These are phyloP conservation scores for Citrus sp. DNA, from an alignment of 345 rosid genomes.

Conservation along the genomic window DNA sequence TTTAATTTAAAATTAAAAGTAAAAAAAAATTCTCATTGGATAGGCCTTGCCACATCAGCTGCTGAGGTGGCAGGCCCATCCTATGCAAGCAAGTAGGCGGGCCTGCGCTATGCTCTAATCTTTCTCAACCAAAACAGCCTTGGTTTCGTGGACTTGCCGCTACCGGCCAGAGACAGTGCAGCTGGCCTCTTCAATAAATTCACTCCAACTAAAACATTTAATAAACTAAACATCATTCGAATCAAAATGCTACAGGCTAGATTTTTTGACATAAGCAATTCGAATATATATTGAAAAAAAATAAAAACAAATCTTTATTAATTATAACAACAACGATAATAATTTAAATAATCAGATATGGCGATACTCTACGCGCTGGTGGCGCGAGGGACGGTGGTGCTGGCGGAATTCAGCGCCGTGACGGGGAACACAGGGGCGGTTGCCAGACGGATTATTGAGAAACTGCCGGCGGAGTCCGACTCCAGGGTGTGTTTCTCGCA, in stretches of 20 bases:
- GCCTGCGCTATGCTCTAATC: too few relatives aligned
- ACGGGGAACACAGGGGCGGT: constrained; percentile 93
- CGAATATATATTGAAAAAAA: too few relatives aligned
- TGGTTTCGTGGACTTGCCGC: constrained; percentile 15
- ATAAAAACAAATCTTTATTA: too few relatives aligned
- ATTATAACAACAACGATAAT: neutral
- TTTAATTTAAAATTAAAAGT: too few relatives aligned
- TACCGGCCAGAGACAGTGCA: neutral
- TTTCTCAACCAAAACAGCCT: neutral
- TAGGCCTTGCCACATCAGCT: too few relatives aligned
- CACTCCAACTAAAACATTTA: neutral
- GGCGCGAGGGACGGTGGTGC: constrained; percentile 86
- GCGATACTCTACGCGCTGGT: constrained; percentile 91
- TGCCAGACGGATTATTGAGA: constrained; percentile 84
- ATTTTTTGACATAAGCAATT: too few relatives aligned
- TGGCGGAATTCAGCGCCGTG: constrained; percentile 96
- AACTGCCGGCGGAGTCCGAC: constrained; percentile 66
- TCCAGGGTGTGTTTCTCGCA: constrained; percentile 89
- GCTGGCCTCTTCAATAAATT: neutral
- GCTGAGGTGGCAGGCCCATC: too few relatives aligned
- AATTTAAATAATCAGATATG: constrained; percentile 33
- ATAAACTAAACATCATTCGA: neutral
- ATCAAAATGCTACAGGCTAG: neutral
- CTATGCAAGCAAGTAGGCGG: too few relatives aligned
- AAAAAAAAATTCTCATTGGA: too few relatives aligned